Evolutionary conservation across 768 basidiomycete genomes (phyloP).

Genomic region (Mycena crocata): DNA sequence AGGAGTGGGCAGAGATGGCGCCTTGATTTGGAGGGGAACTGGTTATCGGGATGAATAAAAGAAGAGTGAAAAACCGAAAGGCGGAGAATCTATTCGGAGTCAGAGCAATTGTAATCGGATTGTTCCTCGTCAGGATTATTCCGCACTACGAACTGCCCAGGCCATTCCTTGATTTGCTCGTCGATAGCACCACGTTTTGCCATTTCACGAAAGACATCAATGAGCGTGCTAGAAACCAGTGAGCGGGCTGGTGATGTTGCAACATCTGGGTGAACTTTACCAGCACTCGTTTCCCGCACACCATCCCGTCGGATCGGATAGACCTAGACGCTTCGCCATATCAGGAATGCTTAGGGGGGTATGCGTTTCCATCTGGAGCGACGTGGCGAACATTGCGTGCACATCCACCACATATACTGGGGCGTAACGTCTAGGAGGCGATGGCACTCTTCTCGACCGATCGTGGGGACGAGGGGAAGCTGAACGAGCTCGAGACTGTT

Average conservation of each 20-base stretch:
- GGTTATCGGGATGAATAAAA: too few species aligned
- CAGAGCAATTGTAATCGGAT: slow-evolving; percentile 18
- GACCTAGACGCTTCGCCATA: slow-evolving; percentile 2
- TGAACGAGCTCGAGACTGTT: slow-evolving; percentile 10
- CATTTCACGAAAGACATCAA: slow-evolving; percentile 18
- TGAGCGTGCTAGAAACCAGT: slow-evolving; percentile 10
- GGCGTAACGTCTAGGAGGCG: slow-evolving; percentile 16
- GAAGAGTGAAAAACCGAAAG: too few species aligned
- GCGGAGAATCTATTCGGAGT: slow-evolving; percentile 9
- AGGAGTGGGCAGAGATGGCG: too few species aligned
- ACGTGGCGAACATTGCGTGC: neutral
- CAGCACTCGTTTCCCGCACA: slow-evolving; percentile 32
- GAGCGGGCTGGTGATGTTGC: too few species aligned
- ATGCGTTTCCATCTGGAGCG: slow-evolving; percentile 6
- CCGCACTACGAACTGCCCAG: neutral
- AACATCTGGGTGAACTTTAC: neutral
- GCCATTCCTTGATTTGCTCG: slow-evolving; percentile 25
- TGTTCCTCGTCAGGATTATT: neutral
- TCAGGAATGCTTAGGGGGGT: neutral
- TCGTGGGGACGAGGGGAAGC: slow-evolving; percentile 18
- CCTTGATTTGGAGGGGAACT: too few species aligned
- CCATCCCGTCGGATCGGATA: slow-evolving; percentile 5
- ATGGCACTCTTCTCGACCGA: slow-evolving; percentile 7
- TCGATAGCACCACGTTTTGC: slow-evolving; percentile 6
- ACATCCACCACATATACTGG: slow-evolving; percentile 30